Evolutionary conservation across 257 asterid genomes (phyloP), one percentile per base, ranked within the genome.

Genomic region (Ajuga chamaepitys): DNA sequence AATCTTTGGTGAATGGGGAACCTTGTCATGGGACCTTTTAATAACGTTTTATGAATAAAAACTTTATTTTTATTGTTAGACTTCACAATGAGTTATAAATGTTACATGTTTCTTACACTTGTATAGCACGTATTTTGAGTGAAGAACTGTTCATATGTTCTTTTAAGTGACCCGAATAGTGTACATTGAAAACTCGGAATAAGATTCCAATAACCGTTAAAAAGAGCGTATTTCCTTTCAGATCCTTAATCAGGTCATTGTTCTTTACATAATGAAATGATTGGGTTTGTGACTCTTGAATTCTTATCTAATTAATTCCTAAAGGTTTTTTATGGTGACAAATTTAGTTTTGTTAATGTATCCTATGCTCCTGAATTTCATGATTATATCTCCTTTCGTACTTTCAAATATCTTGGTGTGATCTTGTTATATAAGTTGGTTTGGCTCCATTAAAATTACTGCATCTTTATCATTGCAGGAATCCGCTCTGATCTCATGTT

Each of bases 401-500:
- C 1, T 24, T 66, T 66, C 51, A 12, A 50, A 40, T 44, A 21
- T 38, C 42, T 51, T 52, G 38, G 37, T 32, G 13, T 26, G 11
- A 25, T 14, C 62, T 24, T 51, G 51, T 21, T 20, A 8, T 5
- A 30, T 35, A 58, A 14, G 45, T 56, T 55, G 57, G 57, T 21
- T 38, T 52, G 24, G 44, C 38, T 55, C 18, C 54, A 59, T 12
- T 7, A 22, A 64, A 64, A 52, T 41, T 12, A 35, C 26, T 72
- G 13, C 13, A 47, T 42, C 12, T 12, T 48, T 21, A 2, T 28
- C 3, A 26, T 56, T 40, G 20, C 25, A 25, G 17, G 18, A 11
- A 38, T 9, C 38, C 22, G 9, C 55, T 30, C 42, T 51, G 58
- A 50, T 60, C 58, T 56, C 58, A 57, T 70, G 42, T 70, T 70